A percentile compares a stretch with the other conserved stretches of the same genome.
These are phyloP conservation scores for Antrodiella citrinella DNA, from an alignment of 768 basidiomycete genomes.

Conservation along the genomic window DNA sequence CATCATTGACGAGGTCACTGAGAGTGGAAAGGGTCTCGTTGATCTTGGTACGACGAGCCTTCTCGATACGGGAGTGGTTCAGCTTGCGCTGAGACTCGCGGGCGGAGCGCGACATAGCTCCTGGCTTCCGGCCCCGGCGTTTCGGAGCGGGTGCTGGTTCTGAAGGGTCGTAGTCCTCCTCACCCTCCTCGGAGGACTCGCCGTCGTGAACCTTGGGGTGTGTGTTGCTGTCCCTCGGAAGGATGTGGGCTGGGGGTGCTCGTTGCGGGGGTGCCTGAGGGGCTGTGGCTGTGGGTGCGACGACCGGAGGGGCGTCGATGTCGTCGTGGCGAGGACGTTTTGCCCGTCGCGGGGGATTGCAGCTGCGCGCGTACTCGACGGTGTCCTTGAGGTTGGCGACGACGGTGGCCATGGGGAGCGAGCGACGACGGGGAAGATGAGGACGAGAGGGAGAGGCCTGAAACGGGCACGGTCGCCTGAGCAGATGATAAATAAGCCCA, in stretches of 20 bases:
- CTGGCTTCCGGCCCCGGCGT: slow-evolving; percentile 67
- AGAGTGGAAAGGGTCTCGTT: slow-evolving; percentile 82
- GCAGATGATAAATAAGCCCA: slow-evolving; percentile 2
- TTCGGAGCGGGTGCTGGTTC: slow-evolving; percentile 30
- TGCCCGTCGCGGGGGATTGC: slow-evolving; percentile 39
- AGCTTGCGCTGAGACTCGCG: slow-evolving; percentile 85
- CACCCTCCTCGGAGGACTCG: slow-evolving; percentile 17
- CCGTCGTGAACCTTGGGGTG: slow-evolving; percentile 1
- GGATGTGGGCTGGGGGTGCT: slow-evolving; percentile 14
- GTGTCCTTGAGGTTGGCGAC: slow-evolving; percentile 14
- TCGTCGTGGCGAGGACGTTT: slow-evolving; percentile 30
- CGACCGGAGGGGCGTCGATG: neutral
- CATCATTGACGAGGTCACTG: slow-evolving; percentile 56
- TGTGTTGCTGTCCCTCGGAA: slow-evolving; percentile 12
- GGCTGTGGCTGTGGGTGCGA: slow-evolving; percentile 1
- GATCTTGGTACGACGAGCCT: slow-evolving; percentile 89
- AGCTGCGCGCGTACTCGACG: slow-evolving; percentile 26
- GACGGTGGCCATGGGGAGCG: neutral
- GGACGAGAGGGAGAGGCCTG: slow-evolving; percentile 1
- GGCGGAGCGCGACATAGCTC: slow-evolving; percentile 62
- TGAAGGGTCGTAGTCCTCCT: slow-evolving; percentile 24
- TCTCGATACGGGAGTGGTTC: slow-evolving; percentile 94
- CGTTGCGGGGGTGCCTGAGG: slow-evolving; percentile 2
- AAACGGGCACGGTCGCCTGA: slow-evolving; percentile 3
- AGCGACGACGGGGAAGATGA: neutral